Evolutionary conservation across 176 grass and related monocot genomes (phyloP), one percentile per base, ranked within the genome.

Genomic region (Avena eriantha): DNA sequence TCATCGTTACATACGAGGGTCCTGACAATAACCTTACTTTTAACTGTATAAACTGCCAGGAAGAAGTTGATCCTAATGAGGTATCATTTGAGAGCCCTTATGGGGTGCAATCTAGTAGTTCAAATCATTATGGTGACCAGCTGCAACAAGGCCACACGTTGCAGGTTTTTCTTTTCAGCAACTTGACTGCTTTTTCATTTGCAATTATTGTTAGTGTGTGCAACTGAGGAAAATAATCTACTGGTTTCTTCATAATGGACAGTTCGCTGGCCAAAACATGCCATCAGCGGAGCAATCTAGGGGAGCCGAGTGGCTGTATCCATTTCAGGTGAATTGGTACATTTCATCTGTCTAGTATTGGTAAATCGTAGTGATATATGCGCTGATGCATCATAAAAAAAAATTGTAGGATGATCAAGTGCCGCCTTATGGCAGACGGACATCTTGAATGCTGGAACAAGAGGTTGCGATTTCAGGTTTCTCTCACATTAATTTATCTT

Each of bases 61-160:
- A 91, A 87, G 93, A 95, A 83, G 93, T 91, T 56, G 86, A 92
- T 88, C 84, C 91, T 83, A 95, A 92, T 47, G 88, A 95, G 49
- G 79, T 95, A 17, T 90, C 90, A 58, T 93, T 95, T 76, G 88
- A 92, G 47, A 93, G 69, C 77, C 88, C 85, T 87, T 95, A 87
- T 80, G 93, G 57, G 33, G 80, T 85, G 43, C 88, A 92, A 80
- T 86, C 86, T 82, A 90, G 84, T 58, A 84, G 84, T 50, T 33
- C 85, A 2, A 89, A 92, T 46, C 90, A 90, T 84, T 86, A 85
- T 80, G 88, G 77, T 63, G 90, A 90, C 82, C 86, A 92, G 60
- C 24, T 93, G 59, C 86, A 92, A 55, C 54, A 81, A 80, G 78
- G 80, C 21, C 83, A 84, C 73, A 80, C 86, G 16, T 85, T 95